phyloP scores from a whole-genome alignment of 139 green algal genomes.

The Coccomyxa sp. region DNA sequence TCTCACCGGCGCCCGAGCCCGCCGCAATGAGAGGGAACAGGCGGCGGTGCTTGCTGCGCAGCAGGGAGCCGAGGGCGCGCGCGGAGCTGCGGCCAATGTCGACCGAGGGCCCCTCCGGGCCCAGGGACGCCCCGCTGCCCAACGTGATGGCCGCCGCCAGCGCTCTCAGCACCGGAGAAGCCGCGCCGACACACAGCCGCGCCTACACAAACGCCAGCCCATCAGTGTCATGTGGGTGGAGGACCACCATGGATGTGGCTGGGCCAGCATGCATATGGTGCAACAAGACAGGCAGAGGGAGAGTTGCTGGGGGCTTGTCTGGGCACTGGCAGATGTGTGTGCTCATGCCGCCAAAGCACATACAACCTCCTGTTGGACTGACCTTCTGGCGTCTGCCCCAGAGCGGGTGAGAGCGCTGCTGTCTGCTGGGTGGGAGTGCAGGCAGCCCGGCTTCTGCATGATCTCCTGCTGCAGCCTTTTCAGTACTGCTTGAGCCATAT shows the following conservation, averaged over 20 bases:
- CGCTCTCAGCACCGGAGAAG: slow-evolving; percentile 15
- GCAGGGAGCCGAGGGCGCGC: slow-evolving; percentile 42
- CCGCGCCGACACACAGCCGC: background rate
- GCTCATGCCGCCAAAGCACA: too few species aligned
- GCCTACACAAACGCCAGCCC: too few species aligned
- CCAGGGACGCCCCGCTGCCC: slow-evolving; percentile 77
- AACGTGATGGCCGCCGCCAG: slow-evolving; percentile 72
- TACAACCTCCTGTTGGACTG: too few species aligned
- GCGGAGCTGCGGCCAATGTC: slow-evolving; percentile 85
- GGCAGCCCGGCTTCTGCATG: too few species aligned
- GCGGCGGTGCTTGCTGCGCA: slow-evolving; percentile 56
- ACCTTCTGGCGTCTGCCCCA: too few species aligned
- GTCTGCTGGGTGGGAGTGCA: too few species aligned
- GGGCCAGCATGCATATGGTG: background rate
- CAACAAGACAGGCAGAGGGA: background rate
- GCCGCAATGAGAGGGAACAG: slow-evolving; percentile 76
- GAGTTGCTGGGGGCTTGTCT: background rate
- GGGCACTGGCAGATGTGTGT: background rate
- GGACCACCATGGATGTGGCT: background rate
- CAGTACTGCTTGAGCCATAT: too few species aligned
- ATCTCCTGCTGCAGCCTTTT: too few species aligned
- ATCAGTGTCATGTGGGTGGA: background rate
- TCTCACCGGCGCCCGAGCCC: slow-evolving; percentile 73
- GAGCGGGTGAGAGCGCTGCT: too few species aligned
- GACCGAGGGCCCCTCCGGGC: slow-evolving; percentile 92